Evolutionary conservation across 2,329 filamentous ascomycete species (phyloP).

Genomic region (Capronia coronata): DNA sequence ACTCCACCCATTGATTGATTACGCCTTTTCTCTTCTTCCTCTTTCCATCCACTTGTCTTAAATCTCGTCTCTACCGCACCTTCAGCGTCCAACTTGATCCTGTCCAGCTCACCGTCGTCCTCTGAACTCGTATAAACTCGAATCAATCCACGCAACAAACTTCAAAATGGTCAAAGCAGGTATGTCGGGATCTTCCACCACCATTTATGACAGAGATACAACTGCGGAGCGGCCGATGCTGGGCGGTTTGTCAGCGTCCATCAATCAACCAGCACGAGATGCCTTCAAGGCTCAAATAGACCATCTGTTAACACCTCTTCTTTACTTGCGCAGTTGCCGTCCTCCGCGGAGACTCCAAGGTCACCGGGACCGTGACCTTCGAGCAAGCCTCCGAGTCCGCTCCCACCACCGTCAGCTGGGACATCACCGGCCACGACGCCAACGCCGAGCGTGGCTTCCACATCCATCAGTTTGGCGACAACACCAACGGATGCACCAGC

Average conservation of each 20-base stretch:
- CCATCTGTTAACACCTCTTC: too few relatives aligned
- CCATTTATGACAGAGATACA: background rate
- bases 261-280: background rate
- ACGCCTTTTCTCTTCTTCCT: constrained; percentile 13
- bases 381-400: constrained; percentile 79
- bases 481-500: constrained; percentile 99
- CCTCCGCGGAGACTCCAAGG: constrained; percentile 94
- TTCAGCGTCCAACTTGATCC: constrained; percentile 1
- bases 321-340: constrained; percentile 68
- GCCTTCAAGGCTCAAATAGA: too few relatives aligned
- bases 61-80: background rate
- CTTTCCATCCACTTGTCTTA: constrained; percentile 10
- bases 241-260: constrained; percentile 18
- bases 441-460: constrained; percentile 98
- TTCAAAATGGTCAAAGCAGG: constrained; percentile 98
- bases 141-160: too few relatives aligned
- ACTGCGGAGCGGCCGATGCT: background rate
- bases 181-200: constrained; percentile 46
- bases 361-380: constrained; percentile 89
- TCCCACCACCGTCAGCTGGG: constrained; percentile 82
- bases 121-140: background rate
- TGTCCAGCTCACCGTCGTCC: background rate
- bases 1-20: constrained; percentile 17
- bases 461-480: constrained; percentile 98
- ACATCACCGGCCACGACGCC: constrained; percentile 85